Base-by-base conservation (phyloP, 140 eudicot genomes). In the Anethum foeniculum region DNA sequence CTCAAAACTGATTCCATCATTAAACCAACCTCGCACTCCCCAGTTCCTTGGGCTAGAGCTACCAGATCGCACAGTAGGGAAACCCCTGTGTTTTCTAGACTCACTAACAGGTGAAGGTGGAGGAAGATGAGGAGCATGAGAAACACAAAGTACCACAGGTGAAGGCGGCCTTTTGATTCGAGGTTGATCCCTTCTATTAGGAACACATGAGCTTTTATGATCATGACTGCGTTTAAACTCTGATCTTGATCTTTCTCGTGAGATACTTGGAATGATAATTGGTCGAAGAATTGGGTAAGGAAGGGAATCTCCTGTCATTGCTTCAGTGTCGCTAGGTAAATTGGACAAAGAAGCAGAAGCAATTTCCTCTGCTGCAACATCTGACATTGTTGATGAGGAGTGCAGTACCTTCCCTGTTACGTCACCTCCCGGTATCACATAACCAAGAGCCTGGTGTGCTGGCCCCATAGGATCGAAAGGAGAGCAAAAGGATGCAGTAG, bases 11-110 rank as follows among this genome's bases (percentile, higher is more conserved):
- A 80, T 85, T 58, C 93, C 96, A 82, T 93, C 98, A 83, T 92
- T 91, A 71, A 90, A 90, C 98, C 97, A 94, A 51, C 98, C 94
- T 92, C 88, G 90, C 64, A 94, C 96, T 34, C 98, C 98, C 97
- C 94, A 94, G 48, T 94, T 91, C 84, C 94, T 83, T 19, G 98
- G 98, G 88, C 98, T 94, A 49, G 98, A 94, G 88, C 98, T 94
- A 81, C 98, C 98, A 19, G 98, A 94, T 80, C 98, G 89, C 69
- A 92, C 98, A 6, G 98, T 90, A 5, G 98, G 96, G 86, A 90
- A 94, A 15, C 96, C 97, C n/a, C 97, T 84, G 79, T 90, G 97
- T 64, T 88, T 92, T 79, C 97, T 84, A 39, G 96, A 90, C 86
- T 92, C 96, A 11, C 90, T 86, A 43, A 84, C 90, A 32, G 90